Evolutionary conservation across 2,329 filamentous ascomycete species (phyloP), one percentile per base, ranked within the genome.

Genomic region (Neofusicoccum umdonicola): DNA sequence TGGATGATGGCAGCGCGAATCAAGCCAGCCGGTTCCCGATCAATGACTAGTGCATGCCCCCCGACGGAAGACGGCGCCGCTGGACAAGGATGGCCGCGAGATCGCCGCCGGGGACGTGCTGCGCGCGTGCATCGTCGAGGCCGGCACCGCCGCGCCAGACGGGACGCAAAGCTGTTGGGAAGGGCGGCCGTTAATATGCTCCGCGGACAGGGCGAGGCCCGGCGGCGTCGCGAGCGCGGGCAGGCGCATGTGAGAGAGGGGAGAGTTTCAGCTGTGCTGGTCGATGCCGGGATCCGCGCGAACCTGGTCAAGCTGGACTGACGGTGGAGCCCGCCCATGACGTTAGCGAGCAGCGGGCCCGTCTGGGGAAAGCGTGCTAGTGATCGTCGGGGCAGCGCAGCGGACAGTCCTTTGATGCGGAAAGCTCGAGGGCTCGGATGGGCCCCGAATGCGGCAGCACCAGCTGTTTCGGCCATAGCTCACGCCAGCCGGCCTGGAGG

Each of bases 1-100:
- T 60, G 56, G 56, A 60, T 60, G 56, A 47, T 34, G 42, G 56
- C 56, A 60, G n/a, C 37, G 52, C 39, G 35, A 56, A 56, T 42
- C 54, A 45, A 41, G 41, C n/a, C 39, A 12, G 15, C 3, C 22
- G 42, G 56, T 27, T n/a, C 41, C 42, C 42, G 13, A 35, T 60
- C 27, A 12, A 47, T 37, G 42, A 60, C 42, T 47, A 47, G 56
- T 15, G 56, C 56, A 27, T 47, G 41, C 17, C 15, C 3, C 17
- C 44, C n/a, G 42, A n/a, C 54, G 54, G 54, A 39, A 58, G 54
- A 44, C 54, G 39, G 54, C 54, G 27, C 54, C 41, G 37, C 52
- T 56, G 31, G 52, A 58, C 54, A 58, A 19, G 54, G 54, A 17
- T 58, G 8, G 4, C 22, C 39, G 54, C 54, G 27, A 60, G 56